phyloP scores from a whole-genome alignment of 371 early-diverging fungal genomes.

The Fennellomyces sp. region DNA sequence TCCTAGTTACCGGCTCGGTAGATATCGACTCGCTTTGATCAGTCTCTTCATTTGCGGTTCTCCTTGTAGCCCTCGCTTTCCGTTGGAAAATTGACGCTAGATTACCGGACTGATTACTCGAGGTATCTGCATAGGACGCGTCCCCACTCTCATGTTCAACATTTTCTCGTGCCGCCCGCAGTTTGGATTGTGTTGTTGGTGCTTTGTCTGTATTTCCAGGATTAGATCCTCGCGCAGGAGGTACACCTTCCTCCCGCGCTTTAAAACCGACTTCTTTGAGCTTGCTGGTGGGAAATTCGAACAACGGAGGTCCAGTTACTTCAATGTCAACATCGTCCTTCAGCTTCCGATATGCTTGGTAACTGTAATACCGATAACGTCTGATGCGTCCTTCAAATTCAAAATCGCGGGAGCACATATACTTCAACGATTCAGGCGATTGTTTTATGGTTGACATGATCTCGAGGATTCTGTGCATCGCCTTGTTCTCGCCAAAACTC shows the following conservation, averaged over 20 bases:
- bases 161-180: too few relatives aligned
- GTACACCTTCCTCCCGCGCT: too few relatives aligned
- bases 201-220: too few relatives aligned
- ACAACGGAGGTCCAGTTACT: conserved; percentile 7
- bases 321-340: conserved; percentile 16
- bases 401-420: conserved; percentile 21
- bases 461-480: conserved; percentile 24
- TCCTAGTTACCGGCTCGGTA: neutral
- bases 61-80: neutral
- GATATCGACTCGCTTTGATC: neutral
- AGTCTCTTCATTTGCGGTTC: neutral
- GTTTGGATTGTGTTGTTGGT: neutral
- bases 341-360: conserved; percentile 13
- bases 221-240: too few relatives aligned
- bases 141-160: too few relatives aligned
- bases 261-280: neutral
- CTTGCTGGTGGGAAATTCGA: neutral
- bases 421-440: conserved; percentile 2
- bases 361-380: conserved; percentile 41
- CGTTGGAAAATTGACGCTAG: neutral
- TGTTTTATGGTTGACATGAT: neutral
- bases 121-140: too few relatives aligned
- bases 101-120: neutral
- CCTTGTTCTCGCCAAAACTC: conserved; percentile 18
- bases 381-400: conserved; percentile 40